Evolutionary conservation across 2,329 filamentous ascomycete genomes (phyloP), one percentile per base, ranked within the genome.

Genomic region (Stenocarpella maydis): DNA sequence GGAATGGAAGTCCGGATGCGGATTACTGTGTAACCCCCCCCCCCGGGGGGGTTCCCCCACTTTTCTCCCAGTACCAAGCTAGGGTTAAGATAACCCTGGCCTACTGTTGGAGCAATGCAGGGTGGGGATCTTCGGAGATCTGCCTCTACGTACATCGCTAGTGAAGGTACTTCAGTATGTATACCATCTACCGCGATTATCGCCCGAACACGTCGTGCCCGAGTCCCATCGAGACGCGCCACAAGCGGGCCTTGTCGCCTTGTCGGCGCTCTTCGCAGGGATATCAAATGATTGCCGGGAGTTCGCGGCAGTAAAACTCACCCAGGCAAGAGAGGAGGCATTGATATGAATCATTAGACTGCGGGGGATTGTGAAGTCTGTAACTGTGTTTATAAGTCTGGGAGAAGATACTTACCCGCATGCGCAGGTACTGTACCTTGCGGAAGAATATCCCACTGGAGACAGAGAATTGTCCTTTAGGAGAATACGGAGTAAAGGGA

Each of bases 211-310:
- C 43, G 58, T 61, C 58, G 28, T 21, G 31, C 17, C 24, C 19
- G 24, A 61, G n/a, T 24, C 4, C 28, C 41, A 31, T 28, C 28
- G 8, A 34, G 19, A 47, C 41, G 26, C 55, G 58, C 58, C 58
- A 37, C n/a, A 49, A 19, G 58, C n/a, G 58, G n/a, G n/a, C 58
- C n/a, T 24, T 63, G 58, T 17, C 49, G 14, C 53, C 52, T 21
- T 3, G 9, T 49, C 6, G 6, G 12, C 12, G 24, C 53, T 17
- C 8, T 0, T 12, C 12, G 53, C 53, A 58, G 34, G 34, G 53
- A 41, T 58, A 7, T 17, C 2, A 17, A 0, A 24, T 55, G 3
- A 4, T 34, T 37, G 53, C 12, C n/a, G 34, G n/a, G n/a, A 19
- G 12, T 24, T 17, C 53, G 14, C 21, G 21, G 24, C n/a, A 55